phyloP scores from a whole-genome alignment of 2,329 filamentous ascomycete genomes.

The Ceratocystiopsis brevicomis region DNA sequence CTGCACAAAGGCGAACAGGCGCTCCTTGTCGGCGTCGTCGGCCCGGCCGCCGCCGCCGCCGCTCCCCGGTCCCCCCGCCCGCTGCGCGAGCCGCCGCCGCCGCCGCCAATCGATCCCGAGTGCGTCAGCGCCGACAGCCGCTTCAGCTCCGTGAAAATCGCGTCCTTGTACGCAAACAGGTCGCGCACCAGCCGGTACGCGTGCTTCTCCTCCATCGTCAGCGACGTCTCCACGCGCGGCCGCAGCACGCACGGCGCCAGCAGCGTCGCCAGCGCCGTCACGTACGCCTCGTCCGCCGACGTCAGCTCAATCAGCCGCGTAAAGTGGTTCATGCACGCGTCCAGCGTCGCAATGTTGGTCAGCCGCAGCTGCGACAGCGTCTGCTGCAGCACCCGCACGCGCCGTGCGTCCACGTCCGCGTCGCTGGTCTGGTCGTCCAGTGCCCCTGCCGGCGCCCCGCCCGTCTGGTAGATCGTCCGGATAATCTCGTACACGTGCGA shows the following conservation, averaged over 20 bases:
- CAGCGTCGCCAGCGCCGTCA: conserved; percentile 51
- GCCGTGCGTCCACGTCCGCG: conserved; percentile 48
- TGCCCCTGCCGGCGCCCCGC: conserved; percentile 28
- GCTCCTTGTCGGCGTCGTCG: conserved; percentile 1
- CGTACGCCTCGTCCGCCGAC: conserved; percentile 78
- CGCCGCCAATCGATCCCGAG: conserved; percentile 14
- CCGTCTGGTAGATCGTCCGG: conserved; percentile 80
- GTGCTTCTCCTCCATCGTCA: conserved; percentile 92
- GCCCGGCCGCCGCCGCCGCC: conserved; percentile 33
- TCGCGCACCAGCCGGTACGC: conserved; percentile 80
- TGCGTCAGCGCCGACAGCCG: conserved; percentile 58
- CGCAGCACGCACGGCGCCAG: conserved; percentile 77
- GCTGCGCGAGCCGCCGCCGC: background rate
- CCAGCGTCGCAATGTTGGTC: conserved; percentile 95
- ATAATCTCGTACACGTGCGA: conserved; percentile 98
- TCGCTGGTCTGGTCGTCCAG: conserved; percentile 22
- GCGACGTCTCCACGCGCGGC: conserved; percentile 67
- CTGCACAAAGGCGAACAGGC: background rate
- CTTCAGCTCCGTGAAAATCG: conserved; percentile 91
- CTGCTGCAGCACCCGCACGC: conserved; percentile 82
- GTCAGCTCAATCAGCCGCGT: conserved; percentile 91
- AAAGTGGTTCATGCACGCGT: conserved; percentile 96
- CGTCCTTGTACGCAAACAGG: conserved; percentile 80
- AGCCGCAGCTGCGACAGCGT: conserved; percentile 87
- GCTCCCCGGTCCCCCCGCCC: background rate